phyloP scores from a whole-genome alignment of 495 filamentous ascomycete genomes.

The Neurospora sp. region DNA sequence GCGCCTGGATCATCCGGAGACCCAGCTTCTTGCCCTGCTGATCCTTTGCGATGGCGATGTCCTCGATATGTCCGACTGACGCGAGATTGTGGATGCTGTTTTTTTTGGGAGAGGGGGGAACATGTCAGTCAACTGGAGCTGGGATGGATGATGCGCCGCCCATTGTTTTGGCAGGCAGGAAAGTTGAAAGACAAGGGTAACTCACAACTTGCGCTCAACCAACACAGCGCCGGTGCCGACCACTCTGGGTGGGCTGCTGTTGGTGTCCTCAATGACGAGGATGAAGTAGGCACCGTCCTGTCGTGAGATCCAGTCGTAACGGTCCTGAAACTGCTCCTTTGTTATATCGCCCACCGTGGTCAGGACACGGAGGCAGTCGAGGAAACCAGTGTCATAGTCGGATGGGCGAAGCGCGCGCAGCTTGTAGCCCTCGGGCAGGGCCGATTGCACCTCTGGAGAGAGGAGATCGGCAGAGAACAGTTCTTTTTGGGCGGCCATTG shows the following conservation, averaged over 20 bases:
- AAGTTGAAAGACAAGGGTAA: neutral
- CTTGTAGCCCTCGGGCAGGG: slow-evolving; percentile 69
- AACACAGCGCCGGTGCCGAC: slow-evolving; percentile 84
- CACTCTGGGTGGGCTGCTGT: slow-evolving; percentile 36
- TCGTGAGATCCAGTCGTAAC: slow-evolving; percentile 74
- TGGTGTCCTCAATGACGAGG: slow-evolving; percentile 67
- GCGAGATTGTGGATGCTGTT: slow-evolving; percentile 61
- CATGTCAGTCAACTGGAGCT: slow-evolving; percentile 1
- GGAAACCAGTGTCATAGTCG: slow-evolving; percentile 72
- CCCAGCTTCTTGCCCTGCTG: slow-evolving; percentile 97
- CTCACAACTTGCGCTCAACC: slow-evolving; percentile 76
- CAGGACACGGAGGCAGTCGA: slow-evolving; percentile 82
- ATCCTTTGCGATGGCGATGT: slow-evolving; percentile 87
- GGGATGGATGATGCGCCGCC: neutral
- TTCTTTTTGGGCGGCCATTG: slow-evolving; percentile 38
- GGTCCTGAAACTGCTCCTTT: slow-evolving; percentile 60
- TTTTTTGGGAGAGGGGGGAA: neutral
- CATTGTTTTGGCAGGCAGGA: neutral
- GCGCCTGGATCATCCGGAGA: slow-evolving; percentile 81
- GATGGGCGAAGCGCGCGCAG: slow-evolving; percentile 67
- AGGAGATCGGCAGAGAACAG: slow-evolving; percentile 74
- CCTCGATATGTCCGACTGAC: slow-evolving; percentile 91
- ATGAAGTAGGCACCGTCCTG: slow-evolving; percentile 78
- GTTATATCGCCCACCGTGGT: slow-evolving; percentile 87
- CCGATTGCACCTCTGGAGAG: slow-evolving; percentile 57